Evolutionary conservation across 75 land plant genomes (phyloP).

Genomic region (Pinus taeda): DNA sequence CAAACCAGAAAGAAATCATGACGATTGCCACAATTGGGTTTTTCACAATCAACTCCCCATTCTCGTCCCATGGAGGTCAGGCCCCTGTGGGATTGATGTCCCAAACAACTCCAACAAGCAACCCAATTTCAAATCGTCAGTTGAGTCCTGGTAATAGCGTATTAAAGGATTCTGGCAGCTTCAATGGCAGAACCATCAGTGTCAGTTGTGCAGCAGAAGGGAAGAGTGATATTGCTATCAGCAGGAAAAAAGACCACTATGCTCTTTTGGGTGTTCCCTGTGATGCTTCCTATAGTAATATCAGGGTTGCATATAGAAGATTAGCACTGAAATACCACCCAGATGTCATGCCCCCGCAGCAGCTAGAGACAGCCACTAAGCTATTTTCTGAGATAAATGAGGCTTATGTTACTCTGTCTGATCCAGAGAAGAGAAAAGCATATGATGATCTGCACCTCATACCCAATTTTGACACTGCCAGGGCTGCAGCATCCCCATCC

Average conservation of each 20-base stretch:
- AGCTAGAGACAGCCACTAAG: slow-evolving; percentile 12
- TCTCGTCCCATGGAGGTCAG: too few relatives aligned
- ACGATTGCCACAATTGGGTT: too few relatives aligned
- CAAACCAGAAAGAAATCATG: too few relatives aligned
- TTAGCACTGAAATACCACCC: slow-evolving; percentile 13
- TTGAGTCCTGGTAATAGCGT: too few relatives aligned
- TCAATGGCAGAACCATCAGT: too few relatives aligned
- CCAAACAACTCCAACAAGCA: too few relatives aligned
- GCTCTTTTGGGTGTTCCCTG: slow-evolving; percentile 2
- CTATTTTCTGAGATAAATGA: slow-evolving; percentile 9
- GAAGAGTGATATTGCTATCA: background rate
- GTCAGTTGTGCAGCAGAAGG: too few relatives aligned
- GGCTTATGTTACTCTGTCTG: slow-evolving; percentile 16
- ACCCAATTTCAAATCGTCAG: too few relatives aligned
- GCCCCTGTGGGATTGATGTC: too few relatives aligned
- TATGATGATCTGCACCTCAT: background rate
- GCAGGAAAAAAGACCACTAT: background rate
- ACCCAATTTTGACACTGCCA: slow-evolving; percentile 8
- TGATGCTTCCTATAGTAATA: slow-evolving; percentile 3
- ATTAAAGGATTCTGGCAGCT: too few relatives aligned
- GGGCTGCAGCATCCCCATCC: too few relatives aligned
- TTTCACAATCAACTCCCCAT: too few relatives aligned
- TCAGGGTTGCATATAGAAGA: slow-evolving; percentile 13
- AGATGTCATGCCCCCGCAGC: slow-evolving; percentile 8
- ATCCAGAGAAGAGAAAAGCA: slow-evolving; percentile 12